Conservation (phyloP, 2,329 filamentous ascomycete genomes). For the Knufia petricola region DNA sequence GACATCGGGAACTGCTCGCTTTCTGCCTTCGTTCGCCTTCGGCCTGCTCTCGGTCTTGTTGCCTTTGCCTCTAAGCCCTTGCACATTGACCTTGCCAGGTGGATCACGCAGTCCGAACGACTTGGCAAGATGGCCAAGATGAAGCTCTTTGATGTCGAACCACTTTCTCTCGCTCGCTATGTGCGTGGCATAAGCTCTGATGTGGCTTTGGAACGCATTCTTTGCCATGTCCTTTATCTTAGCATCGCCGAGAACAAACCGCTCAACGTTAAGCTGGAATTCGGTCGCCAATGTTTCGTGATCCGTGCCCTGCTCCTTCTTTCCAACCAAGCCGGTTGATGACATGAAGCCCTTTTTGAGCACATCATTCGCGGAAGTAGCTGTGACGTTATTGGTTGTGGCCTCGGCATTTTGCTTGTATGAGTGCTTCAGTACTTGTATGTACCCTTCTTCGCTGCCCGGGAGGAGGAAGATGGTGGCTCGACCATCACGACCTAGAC, state of each 20-base stretch:
- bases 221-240: conserved; percentile 70
- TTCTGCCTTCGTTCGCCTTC: conserved; percentile 29
- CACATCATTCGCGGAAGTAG: conserved; percentile 56
- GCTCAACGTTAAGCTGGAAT: conserved; percentile 56
- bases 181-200: conserved; percentile 91
- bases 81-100: conserved; percentile 63
- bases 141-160: conserved; percentile 86
- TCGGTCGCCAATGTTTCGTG: conserved; percentile 61
- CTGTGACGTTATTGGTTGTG: conserved; percentile 46
- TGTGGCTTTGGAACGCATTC: conserved; percentile 80
- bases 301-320: conserved; percentile 26
- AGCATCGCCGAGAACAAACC: conserved; percentile 54
- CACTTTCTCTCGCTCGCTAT: conserved; percentile 71
- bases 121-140: conserved; percentile 89
- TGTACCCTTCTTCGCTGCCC: conserved; percentile 84
- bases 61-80: conserved; percentile 39
- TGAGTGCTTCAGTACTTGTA: conserved; percentile 64
- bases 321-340: conserved; percentile 25
- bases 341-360: conserved; percentile 55
- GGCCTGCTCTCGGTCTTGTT: conserved; percentile 30
- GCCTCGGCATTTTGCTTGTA: conserved; percentile 42
- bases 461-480: conserved; percentile 85
- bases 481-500: conserved; percentile 78
- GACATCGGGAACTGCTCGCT: conserved; percentile 22
- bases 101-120: conserved; percentile 83